These are phyloP conservation scores for Cladosporium colombiae DNA, from an alignment of 2,329 filamentous ascomycete genomes.

Conservation along the genomic window DNA sequence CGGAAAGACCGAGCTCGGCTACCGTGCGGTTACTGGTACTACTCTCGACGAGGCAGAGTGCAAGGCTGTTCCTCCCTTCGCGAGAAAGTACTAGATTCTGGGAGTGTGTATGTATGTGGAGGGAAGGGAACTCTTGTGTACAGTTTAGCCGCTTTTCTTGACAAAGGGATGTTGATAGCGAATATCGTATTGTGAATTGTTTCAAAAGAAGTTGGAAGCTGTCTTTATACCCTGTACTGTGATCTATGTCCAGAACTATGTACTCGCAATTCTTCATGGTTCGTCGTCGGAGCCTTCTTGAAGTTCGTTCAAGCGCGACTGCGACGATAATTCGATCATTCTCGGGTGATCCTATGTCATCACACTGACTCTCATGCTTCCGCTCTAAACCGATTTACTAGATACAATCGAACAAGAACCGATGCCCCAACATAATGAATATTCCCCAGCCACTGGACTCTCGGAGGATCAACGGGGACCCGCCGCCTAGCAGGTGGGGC, in stretches of 20 bases:
- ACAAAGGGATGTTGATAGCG: background rate
- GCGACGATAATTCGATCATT: background rate
- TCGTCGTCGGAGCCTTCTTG: background rate
- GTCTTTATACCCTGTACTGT: background rate
- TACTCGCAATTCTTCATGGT: background rate
- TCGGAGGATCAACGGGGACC: constrained; percentile 13
- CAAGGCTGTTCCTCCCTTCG: constrained; percentile 94
- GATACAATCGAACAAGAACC: background rate
- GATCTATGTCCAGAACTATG: background rate
- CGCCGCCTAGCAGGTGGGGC: background rate
- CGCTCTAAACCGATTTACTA: fast-evolving
- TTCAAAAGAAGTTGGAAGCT: background rate
- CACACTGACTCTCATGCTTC: background rate
- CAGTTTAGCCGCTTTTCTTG: constrained; percentile 1
- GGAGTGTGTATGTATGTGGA: background rate
- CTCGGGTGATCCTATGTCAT: background rate
- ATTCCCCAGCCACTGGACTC: constrained; percentile 7
- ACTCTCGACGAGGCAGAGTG: constrained; percentile 96
- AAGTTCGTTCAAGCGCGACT: background rate
- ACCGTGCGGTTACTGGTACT: constrained; percentile 77
- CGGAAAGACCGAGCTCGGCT: constrained; percentile 79
- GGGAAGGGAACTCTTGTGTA: constrained; percentile 1
- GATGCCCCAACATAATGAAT: background rate
- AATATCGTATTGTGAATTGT: constrained; percentile 9
- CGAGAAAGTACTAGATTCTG: constrained; percentile 74